Percentiles rank a stretch among this genome's conserved stretches.
phyloP scores from a whole-genome alignment of 345 rosid genomes.

The Diplotaxis tenuifolia region DNA sequence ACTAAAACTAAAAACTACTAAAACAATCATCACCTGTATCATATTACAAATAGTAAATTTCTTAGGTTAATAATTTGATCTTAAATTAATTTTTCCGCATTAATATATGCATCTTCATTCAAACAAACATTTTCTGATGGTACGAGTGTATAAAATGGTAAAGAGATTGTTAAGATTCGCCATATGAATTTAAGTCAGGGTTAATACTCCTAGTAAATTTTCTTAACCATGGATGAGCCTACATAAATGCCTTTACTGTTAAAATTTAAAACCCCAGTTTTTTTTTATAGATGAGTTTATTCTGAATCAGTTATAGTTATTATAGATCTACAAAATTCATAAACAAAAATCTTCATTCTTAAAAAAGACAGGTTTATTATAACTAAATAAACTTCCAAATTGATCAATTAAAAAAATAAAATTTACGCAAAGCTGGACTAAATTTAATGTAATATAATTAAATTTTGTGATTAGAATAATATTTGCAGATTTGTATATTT shows the following conservation, averaged over 20 bases:
- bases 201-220: neutral
- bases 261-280: too few species aligned
- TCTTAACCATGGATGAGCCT: neutral
- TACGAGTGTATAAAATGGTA: neutral
- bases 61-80: neutral
- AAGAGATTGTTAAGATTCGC: neutral
- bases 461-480: neutral
- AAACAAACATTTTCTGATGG: neutral
- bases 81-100: neutral
- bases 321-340: neutral
- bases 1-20: too few species aligned
- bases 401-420: neutral
- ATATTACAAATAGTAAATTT: neutral
- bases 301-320: too few species aligned
- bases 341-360: neutral
- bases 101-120: neutral
- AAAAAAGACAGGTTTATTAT: neutral
- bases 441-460: neutral
- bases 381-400: neutral
- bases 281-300: too few species aligned
- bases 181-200: neutral
- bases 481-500: neutral
- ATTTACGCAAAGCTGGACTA: neutral
- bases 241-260: too few species aligned
- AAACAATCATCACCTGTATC: too few species aligned